Evolutionary conservation across 257 asterid genomes (phyloP).

Genomic region (Solanum etuberosum): DNA sequence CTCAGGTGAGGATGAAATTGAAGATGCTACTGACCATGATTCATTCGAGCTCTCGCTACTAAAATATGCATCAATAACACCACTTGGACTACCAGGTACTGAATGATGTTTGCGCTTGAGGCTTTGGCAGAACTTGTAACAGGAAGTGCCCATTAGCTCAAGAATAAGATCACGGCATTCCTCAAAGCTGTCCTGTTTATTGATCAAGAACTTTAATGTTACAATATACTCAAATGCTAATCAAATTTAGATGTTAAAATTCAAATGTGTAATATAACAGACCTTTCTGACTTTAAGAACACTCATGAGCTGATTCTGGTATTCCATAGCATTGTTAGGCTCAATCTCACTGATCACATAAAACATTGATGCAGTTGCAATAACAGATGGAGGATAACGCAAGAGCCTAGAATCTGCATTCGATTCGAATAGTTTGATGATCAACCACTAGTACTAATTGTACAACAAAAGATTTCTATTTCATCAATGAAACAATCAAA

Average conservation of each 20-base stretch:
- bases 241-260: neutral
- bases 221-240: neutral
- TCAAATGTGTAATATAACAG: neutral
- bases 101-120: conserved; percentile 26
- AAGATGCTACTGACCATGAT: conserved; percentile 22
- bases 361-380: conserved; percentile 33
- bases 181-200: conserved; percentile 18
- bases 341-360: conserved; percentile 21
- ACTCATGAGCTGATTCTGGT: conserved; percentile 17
- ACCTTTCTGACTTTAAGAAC: conserved; percentile 29
- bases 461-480: neutral
- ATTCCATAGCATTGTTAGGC: conserved; percentile 12
- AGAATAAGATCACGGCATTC: conserved; percentile 22
- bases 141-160: conserved; percentile 10
- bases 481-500: neutral
- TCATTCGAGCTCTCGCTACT: conserved; percentile 41
- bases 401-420: conserved; percentile 58
- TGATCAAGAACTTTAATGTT: neutral
- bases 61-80: conserved; percentile 33
- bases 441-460: neutral
- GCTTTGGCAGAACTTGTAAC: conserved; percentile 1
- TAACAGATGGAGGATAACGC: conserved; percentile 38
- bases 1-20: conserved; percentile 16
- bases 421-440: neutral
- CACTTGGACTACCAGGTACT: conserved; percentile 30